Base-by-base conservation (phyloP, 2,329 filamentous ascomycete genomes). In the Helotiales sp. region DNA sequence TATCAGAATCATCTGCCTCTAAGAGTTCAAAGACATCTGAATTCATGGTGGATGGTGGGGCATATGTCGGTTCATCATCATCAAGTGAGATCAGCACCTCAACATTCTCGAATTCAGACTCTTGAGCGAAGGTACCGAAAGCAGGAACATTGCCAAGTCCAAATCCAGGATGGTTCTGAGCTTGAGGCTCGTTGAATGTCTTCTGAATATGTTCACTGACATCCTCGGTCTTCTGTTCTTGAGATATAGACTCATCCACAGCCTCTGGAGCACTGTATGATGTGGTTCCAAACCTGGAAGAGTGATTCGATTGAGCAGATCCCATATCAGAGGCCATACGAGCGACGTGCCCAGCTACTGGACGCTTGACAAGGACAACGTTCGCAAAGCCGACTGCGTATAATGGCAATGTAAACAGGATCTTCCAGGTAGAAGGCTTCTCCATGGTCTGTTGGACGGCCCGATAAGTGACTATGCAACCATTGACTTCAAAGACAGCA, bases 391-490 rank as follows among this genome's bases (percentile, higher is more conserved):
- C 59, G n/a, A 15, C 55, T 13, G 59, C 63, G 15, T 58, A 34
- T 20, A 61, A 30, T 32, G 55, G 54, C 45, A 70, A 15, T 59
- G 52, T 64, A 52, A 71, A 71, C 2, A 22, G n/a, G 11, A 71
- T 54, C 11, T 55, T 43, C 70, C 70, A 71, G 2, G 47, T 70
- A 2, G 60, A 50, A 17, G 55, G 40, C 6, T 34, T 59, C 24
- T 17, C 30, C 28, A 49, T 32, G 11, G 34, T 30, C 17, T 26
- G 49, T 37, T 54, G 17, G 6, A 32, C 49, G 7, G 68, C 61
- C 11, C 54, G 58, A 32, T 64, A 71, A 50, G 49, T 70, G 10
- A 67, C 28, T 3, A 59, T 37, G 11, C n/a, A 24, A 40, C 45
- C 20, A n/a, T 37, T 24, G 1, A 32, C 7, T 4, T 61, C 61